Conservation (phyloP, 768 basidiomycete genomes). For the Calvatia gigantea region DNA sequence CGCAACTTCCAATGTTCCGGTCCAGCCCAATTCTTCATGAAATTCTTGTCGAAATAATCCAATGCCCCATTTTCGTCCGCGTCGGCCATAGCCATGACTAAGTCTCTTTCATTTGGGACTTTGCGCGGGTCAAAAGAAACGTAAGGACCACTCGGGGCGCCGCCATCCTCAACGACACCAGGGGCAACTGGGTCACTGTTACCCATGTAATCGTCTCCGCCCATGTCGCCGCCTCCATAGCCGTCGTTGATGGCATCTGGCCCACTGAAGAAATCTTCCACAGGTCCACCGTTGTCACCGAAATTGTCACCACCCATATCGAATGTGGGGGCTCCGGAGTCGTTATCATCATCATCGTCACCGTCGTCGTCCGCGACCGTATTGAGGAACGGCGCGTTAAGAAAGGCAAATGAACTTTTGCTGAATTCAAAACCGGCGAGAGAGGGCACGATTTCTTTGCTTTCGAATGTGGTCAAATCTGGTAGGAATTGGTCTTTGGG, state of each 20-base stretch:
- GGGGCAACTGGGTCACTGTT: conserved; percentile 43
- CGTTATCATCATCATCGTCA: conserved; percentile 36
- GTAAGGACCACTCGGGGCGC: conserved; percentile 42
- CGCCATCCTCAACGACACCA: conserved; percentile 36
- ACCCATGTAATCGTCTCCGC: conserved; percentile 35
- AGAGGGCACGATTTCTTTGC: conserved; percentile 77
- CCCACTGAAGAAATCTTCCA: conserved; percentile 31
- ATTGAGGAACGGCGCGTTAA: conserved; percentile 59
- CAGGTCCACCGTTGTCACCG: conserved; percentile 17
- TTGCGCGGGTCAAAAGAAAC: conserved; percentile 84
- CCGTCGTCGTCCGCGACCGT: conserved; percentile 48
- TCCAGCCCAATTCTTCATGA: conserved; percentile 96
- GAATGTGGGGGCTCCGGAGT: conserved; percentile 37
- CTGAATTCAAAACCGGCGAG: conserved; percentile 82
- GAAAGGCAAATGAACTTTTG: conserved; percentile 57
- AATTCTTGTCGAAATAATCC: conserved; percentile 87
- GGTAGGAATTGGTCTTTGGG: conserved; percentile 68
- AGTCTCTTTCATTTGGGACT: conserved; percentile 71
- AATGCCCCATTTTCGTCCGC: conserved; percentile 56
- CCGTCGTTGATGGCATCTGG: conserved; percentile 42
- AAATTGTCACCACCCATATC: conserved; percentile 25
- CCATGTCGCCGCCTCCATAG: conserved; percentile 34
- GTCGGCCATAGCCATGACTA: conserved; percentile 84
- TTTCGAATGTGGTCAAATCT: conserved; percentile 56
- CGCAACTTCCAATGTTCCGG: conserved; percentile 98